phyloP scores from a whole-genome alignment of 306 rosid species.

The Quercus mongolica region DNA sequence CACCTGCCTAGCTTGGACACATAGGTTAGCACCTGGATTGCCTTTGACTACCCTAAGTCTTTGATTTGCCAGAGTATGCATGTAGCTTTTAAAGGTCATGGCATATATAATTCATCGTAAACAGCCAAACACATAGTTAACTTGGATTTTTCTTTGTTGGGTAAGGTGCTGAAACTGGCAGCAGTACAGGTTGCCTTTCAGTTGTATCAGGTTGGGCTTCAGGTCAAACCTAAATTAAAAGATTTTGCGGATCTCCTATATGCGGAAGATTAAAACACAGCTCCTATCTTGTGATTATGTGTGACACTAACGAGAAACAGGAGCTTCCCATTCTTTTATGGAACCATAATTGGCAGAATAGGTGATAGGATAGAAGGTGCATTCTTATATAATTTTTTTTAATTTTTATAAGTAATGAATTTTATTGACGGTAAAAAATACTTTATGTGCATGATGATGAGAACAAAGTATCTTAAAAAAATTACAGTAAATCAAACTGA shows the following conservation, averaged over 20 bases:
- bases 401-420: neutral
- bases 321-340: neutral
- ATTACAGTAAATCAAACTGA: too few species aligned
- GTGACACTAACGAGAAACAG: neutral
- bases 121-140: neutral
- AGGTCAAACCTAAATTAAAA: neutral
- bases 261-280: neutral
- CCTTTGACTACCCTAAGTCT: neutral
- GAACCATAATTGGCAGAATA: neutral
- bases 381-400: neutral
- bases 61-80: neutral
- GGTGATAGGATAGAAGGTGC: neutral
- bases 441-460: too few species aligned
- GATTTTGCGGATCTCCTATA: neutral
- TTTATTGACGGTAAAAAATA: too few species aligned
- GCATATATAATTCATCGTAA: neutral
- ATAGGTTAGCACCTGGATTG: too few species aligned
- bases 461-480: too few species aligned
- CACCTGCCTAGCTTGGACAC: too few species aligned
- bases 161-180: neutral
- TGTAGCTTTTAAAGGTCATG: neutral
- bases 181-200: neutral
- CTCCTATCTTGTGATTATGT: neutral
- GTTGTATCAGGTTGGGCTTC: neutral
- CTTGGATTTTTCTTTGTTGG: neutral